These are phyloP conservation scores for Cinchona pubescens DNA, from an alignment of 257 asterid genomes.

Conservation along the genomic window DNA sequence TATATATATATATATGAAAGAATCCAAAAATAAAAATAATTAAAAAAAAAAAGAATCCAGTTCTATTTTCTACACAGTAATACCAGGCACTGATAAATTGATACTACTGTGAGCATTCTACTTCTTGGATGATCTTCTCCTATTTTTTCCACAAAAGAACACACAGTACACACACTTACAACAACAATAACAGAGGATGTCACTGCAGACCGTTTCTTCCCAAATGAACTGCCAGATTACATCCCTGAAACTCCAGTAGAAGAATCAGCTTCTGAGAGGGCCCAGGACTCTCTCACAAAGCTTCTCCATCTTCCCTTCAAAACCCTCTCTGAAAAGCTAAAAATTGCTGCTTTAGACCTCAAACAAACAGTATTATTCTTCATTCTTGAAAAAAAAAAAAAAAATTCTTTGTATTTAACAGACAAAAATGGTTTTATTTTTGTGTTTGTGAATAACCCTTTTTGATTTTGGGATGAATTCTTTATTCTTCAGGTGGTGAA, in stretches of 20 bases:
- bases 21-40: too few species aligned
- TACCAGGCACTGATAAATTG: too few species aligned
- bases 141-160: too few species aligned
- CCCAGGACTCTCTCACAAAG: conserved; percentile 42
- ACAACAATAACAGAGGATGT: conserved; percentile 27
- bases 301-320: conserved; percentile 58
- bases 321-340: conserved; percentile 40
- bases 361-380: conserved; percentile 54
- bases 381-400: neutral
- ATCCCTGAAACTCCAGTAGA: conserved; percentile 34
- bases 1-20: too few species aligned
- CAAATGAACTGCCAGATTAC: conserved; percentile 60
- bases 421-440: neutral
- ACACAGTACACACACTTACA: neutral
- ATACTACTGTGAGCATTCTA: too few species aligned
- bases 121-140: neutral
- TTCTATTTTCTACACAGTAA: too few species aligned
- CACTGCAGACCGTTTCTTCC: conserved; percentile 72
- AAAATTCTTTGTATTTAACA: neutral
- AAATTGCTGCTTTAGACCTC: conserved; percentile 52
- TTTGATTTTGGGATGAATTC: conserved; percentile 4
- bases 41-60: too few species aligned
- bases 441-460: conserved; percentile 2
- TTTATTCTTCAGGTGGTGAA: conserved; percentile 54
- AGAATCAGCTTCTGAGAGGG: conserved; percentile 25